These are phyloP conservation scores for Holtermannia corniformis DNA, from an alignment of 768 basidiomycete species.

Conservation along the genomic window DNA sequence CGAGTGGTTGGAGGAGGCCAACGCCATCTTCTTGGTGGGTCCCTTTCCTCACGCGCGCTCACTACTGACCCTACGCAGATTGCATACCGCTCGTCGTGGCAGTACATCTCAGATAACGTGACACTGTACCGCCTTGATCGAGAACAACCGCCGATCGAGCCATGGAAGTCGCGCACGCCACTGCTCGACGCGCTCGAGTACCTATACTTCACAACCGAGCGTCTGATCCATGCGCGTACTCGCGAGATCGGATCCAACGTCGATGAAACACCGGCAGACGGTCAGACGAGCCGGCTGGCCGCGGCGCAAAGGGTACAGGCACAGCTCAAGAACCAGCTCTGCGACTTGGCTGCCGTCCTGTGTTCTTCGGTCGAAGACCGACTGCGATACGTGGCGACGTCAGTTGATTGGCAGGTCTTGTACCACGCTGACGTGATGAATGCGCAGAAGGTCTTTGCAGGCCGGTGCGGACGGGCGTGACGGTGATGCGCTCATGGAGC, in stretches of 20 bases:
- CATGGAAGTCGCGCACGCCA: conserved; percentile 69
- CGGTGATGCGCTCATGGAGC: conserved; percentile 53
- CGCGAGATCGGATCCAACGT: conserved; percentile 37
- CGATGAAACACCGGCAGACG: conserved; percentile 18
- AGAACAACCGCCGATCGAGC: conserved; percentile 50
- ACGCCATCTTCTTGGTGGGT: conserved; percentile 59
- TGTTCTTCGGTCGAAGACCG: conserved; percentile 38
- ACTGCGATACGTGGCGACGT: conserved; percentile 20
- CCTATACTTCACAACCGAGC: conserved; percentile 53
- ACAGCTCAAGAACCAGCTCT: conserved; percentile 38
- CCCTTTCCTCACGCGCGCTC: not conserved
- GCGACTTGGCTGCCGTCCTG: conserved; percentile 39
- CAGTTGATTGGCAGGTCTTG: too few species aligned
- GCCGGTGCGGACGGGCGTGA: conserved; percentile 50
- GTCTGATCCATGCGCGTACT: conserved; percentile 35
- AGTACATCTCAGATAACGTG: conserved; percentile 63
- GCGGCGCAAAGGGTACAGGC: conserved; percentile 27
- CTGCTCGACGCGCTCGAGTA: conserved; percentile 60
- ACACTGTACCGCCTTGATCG: conserved; percentile 69
- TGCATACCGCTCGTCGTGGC: conserved; percentile 60
- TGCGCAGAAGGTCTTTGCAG: conserved; percentile 19
- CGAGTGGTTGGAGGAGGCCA: conserved; percentile 56
- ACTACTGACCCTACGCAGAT: conserved; percentile 46
- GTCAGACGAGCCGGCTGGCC: not conserved
- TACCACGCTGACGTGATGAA: not conserved